Evolutionary conservation across 805 yeast species (phyloP).

Genomic region (Metschnikowia peoriensis): DNA sequence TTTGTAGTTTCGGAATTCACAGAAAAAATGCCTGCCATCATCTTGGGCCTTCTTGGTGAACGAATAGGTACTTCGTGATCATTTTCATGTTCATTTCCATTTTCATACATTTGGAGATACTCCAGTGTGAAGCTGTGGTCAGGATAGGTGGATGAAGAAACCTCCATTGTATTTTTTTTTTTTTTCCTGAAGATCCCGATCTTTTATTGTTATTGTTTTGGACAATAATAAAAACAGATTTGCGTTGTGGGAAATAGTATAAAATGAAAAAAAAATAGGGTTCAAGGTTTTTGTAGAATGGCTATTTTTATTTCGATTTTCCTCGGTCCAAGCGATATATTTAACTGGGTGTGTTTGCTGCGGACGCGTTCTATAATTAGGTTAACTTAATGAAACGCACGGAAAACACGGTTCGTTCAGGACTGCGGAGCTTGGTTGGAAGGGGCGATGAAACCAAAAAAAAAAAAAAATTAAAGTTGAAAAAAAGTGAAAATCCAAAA

Average conservation of each 20-base stretch:
- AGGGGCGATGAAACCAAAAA: neutral
- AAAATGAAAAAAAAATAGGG: no score
- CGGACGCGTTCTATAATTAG: neutral
- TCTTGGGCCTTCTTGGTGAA: constrained; percentile 13
- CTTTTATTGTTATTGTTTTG: no score
- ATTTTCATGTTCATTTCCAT: no score
- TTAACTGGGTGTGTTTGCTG: neutral
- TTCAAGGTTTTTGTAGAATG: no score
- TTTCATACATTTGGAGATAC: constrained; percentile 8
- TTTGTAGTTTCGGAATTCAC: neutral
- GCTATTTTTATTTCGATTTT: no score
- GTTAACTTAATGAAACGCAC: neutral
- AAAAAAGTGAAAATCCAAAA: neutral
- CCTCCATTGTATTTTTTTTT: neutral
- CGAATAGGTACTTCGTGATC: constrained; percentile 10
- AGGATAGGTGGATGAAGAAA: neutral
- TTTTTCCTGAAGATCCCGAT: no score
- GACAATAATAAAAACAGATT: no score
- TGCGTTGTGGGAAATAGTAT: no score
- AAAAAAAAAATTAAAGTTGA: neutral
- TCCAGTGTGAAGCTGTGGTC: constrained; percentile 6
- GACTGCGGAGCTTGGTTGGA: neutral
- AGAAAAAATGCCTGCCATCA: neutral
- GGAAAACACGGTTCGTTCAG: neutral
- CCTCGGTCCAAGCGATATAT: neutral